Evolutionary conservation across 768 basidiomycete species (phyloP), one percentile per base, ranked within the genome.

Genomic region (Mycena maculata): DNA sequence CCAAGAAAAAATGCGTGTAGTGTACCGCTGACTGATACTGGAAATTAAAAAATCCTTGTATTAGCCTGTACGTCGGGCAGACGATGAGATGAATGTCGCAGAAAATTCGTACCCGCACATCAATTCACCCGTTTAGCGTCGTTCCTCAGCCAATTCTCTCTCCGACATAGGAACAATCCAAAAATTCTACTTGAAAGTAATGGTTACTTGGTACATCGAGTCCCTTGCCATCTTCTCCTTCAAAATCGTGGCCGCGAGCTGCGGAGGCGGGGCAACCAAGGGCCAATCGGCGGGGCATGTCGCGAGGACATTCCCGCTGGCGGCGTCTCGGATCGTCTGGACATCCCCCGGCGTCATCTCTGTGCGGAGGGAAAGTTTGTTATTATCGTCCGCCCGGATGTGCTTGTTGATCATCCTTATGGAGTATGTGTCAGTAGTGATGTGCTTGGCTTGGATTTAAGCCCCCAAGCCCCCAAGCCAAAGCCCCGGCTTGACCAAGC

Each of bases 211-310:
- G 22, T 63, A 63, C 23, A 48, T 63, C 52, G 52, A 12, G 20
- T 63, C 61, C 61, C 61, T 47, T 28, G 41, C 61, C 23, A 63
- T 55, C 61, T 63, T 63, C 44, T 63, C 61, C 61, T 55, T 63
- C 61, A 63, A 63, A 55, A 63, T 63, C 23, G 61, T 63, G 33
- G 61, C 61, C 22, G 61, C 53, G 31, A 63, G 53, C 42, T 55
- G 52, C 53, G 61, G 61, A 36, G 52, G 53, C 52, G 61, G 61
- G 42, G 61, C 61, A 27, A 63, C 33, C 44, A 55, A 27, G 33
- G 52, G 52, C 61, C 61, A 63, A 38, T 63, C 53, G 33, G 53
- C 52, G 27, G 52, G 25, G 41, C 52, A 44, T n/a, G 52, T 54
- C 42, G 42, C 25, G 52, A 63, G 61, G 16, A 63, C 52, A 28